phyloP scores from a whole-genome alignment of 768 basidiomycete species.

The Russula sp. region DNA sequence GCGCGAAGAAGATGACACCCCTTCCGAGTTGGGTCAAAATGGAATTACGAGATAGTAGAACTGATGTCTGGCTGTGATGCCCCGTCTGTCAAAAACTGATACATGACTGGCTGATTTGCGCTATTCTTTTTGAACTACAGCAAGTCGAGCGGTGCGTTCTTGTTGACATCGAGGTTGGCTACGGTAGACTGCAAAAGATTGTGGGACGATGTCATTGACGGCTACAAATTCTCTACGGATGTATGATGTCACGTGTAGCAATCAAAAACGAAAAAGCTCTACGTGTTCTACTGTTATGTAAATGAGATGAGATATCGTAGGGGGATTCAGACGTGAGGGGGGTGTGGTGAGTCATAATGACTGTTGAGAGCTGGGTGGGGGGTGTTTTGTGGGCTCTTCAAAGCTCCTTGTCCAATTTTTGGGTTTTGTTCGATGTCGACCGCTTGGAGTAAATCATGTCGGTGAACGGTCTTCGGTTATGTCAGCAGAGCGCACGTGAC shows the following conservation, averaged over 20 bases:
- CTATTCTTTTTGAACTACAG: conserved; percentile 37
- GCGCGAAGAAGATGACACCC: neutral
- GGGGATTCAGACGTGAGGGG: neutral
- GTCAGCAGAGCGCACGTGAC: conserved; percentile 36
- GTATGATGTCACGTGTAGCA: conserved; percentile 17
- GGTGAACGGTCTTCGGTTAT: conserved; percentile 54
- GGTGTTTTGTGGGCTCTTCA: conserved; percentile 11
- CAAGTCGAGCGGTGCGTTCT: conserved; percentile 79
- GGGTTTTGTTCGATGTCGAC: conserved; percentile 32
- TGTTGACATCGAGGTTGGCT: conserved; percentile 76
- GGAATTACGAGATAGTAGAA: neutral
- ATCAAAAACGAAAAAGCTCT: no score
- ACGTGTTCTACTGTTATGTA: conserved; percentile 10
- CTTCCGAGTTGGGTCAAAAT: no score
- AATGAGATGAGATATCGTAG: conserved; percentile 4
- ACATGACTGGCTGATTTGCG: neutral
- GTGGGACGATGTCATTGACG: conserved; percentile 66
- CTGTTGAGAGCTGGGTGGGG: conserved; percentile 20
- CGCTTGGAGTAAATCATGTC: conserved; percentile 76
- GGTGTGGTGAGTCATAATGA: neutral
- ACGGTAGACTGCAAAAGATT: conserved; percentile 67
- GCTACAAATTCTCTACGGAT: conserved; percentile 37
- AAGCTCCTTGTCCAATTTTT: conserved; percentile 34
- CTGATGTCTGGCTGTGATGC: neutral
- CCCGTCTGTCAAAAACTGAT: neutral